Conservation (phyloP, 2,329 filamentous ascomycete genomes). For the Fusarium miscanthi region DNA sequence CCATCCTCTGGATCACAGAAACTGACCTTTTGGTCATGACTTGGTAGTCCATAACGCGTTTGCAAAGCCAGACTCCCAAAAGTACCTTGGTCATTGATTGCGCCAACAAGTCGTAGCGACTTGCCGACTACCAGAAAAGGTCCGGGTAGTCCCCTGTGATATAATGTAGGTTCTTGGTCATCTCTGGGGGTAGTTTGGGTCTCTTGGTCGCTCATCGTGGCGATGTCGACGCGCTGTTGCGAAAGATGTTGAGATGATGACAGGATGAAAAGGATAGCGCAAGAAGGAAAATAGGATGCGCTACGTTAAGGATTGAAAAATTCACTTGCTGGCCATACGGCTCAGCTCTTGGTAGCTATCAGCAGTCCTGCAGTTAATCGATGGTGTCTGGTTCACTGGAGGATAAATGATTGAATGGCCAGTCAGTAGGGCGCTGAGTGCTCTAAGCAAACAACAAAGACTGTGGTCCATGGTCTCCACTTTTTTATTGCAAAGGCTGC, state of each 20-base stretch:
- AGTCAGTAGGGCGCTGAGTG: background rate
- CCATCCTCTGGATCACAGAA: background rate
- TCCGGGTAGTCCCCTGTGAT: background rate
- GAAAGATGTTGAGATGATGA: background rate
- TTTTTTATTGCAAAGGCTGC: background rate
- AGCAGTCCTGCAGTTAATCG: accelerated
- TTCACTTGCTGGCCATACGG: background rate
- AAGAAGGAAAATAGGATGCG: background rate
- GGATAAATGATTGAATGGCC: too few relatives aligned
- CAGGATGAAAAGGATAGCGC: background rate
- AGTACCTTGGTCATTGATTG: background rate
- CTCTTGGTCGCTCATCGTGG: background rate
- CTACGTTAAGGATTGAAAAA: accelerated
- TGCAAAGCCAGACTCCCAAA: background rate
- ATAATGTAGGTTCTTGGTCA: background rate
- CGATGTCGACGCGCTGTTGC: accelerated
- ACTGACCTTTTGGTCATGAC: background rate
- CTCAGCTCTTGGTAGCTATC: too few relatives aligned
- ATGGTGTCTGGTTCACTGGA: background rate
- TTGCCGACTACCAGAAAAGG: background rate
- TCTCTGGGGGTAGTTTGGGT: accelerated
- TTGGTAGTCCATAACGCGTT: background rate
- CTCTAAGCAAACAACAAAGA: background rate
- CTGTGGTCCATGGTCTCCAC: background rate
- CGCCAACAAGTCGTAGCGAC: background rate